Percentiles rank a stretch among this genome's conserved stretches.
These are phyloP conservation scores for Mycocentrospora acerina DNA, from an alignment of 2,329 filamentous ascomycete genomes.

Conservation along the genomic window DNA sequence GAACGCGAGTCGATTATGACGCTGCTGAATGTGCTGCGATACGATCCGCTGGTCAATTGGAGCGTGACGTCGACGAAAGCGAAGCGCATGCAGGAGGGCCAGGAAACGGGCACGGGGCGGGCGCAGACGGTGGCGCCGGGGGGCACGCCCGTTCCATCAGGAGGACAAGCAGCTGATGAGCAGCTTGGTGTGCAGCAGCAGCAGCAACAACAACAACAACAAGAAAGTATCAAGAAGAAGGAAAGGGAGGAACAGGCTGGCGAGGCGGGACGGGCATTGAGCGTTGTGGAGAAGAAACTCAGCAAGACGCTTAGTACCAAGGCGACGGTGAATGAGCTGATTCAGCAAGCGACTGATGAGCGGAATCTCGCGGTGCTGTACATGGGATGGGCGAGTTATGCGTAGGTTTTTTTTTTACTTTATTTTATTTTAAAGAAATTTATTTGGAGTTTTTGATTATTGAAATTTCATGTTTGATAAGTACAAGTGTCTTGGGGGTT, in stretches of 20 bases:
- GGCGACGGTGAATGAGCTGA: constrained; percentile 94
- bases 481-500: too few species aligned
- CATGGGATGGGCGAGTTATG: constrained; percentile 43
- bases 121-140: constrained; percentile 33
- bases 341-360: constrained; percentile 93
- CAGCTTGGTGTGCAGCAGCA: constrained; percentile 25
- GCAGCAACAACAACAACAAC: too few species aligned
- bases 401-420: constrained; percentile 15
- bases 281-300: constrained; percentile 93
- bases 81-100: constrained; percentile 66
- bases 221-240: constrained; percentile 41
- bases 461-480: too few species aligned
- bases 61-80: constrained; percentile 73
- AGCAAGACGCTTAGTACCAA: constrained; percentile 91
- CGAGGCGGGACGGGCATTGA: constrained; percentile 89
- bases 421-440: too few species aligned
- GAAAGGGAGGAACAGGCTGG: constrained; percentile 60
- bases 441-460: too few species aligned
- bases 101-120: constrained; percentile 52
- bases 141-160: constrained; percentile 32
- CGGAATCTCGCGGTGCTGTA: constrained; percentile 85
- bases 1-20: constrained; percentile 99
- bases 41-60: constrained; percentile 96
- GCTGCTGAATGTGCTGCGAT: constrained; percentile 94
- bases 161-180: constrained; percentile 14